phyloP scores from a whole-genome alignment of 139 green algal genomes.

The Dunaliella primolecta region DNA sequence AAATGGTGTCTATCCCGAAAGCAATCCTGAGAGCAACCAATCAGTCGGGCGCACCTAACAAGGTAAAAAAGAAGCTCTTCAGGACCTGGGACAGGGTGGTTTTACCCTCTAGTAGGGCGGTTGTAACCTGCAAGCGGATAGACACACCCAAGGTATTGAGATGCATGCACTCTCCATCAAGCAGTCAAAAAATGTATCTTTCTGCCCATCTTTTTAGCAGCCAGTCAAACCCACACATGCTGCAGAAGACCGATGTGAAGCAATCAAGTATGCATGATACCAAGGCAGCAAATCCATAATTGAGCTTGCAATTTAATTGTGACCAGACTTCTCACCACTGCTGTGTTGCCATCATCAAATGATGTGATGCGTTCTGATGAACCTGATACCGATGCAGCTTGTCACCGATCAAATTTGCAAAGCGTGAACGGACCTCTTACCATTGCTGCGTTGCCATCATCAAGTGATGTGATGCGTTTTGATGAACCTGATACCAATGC shows the following conservation, averaged over 20 bases:
- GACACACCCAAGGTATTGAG: no score
- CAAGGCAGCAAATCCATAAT: conserved; percentile 3
- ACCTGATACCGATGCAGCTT: no score
- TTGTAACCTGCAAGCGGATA: background rate
- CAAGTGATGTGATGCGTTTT: no score
- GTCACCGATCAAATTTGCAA: no score
- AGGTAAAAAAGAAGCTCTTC: background rate
- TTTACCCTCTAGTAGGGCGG: background rate
- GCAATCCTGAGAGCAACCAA: background rate
- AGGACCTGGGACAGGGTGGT: background rate
- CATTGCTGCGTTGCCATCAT: no score
- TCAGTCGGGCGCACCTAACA: background rate
- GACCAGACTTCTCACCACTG: no score
- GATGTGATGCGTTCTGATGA: no score
- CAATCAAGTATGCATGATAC: background rate
- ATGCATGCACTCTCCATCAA: no score
- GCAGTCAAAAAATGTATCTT: background rate
- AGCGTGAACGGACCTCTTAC: no score
- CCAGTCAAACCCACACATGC: background rate
- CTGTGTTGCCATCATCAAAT: no score
- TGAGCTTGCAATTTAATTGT: conserved; percentile 13
- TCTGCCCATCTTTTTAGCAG: background rate
- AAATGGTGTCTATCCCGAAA: background rate
- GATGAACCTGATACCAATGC: no score
- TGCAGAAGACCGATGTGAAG: background rate